Conservation (phyloP, 805 yeast species). For the Lipomyces mesembrius region DNA sequence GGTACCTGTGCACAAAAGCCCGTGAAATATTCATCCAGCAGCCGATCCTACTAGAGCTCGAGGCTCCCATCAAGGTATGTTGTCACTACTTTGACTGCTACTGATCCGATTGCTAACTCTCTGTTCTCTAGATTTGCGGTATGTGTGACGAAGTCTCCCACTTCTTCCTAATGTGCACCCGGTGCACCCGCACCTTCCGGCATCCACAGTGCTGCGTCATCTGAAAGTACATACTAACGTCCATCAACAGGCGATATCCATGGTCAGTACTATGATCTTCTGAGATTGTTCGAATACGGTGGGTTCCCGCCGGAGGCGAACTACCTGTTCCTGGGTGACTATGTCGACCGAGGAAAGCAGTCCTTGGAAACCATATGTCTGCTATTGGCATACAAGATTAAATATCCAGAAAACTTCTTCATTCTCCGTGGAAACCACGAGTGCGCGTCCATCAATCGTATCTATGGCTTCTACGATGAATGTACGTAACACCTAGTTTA, state of each 20-base stretch:
- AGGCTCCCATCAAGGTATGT: slow-evolving; percentile 92
- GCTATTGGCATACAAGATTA: slow-evolving; percentile 91
- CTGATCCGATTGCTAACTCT: slow-evolving; percentile 4
- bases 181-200: slow-evolving; percentile 1
- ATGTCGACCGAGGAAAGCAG: slow-evolving; percentile 98
- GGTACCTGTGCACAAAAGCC: slow-evolving; percentile 94
- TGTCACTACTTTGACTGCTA: not conserved
- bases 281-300: slow-evolving; percentile 95
- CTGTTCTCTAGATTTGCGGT: slow-evolving; percentile 30
- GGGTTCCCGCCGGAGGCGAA: slow-evolving; percentile 99
- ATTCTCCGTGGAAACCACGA: slow-evolving; percentile 98
- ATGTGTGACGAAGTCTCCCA: slow-evolving; percentile 11
- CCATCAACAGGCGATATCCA: slow-evolving; percentile 79
- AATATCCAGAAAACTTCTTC: slow-evolving; percentile 97
- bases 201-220: not conserved
- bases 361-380: slow-evolving; percentile 94
- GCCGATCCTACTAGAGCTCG: slow-evolving; percentile 91
- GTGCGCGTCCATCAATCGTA: slow-evolving; percentile 96
- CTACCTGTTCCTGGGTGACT: slow-evolving; percentile 93
- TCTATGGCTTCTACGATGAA: slow-evolving; percentile 97
- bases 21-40: slow-evolving; percentile 97
- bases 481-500: slow-evolving; percentile 50
- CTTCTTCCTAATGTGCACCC: not conserved
- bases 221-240: not conserved
- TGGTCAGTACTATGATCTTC: slow-evolving; percentile 95